Base-by-base conservation (phyloP, 2,329 filamentous ascomycete genomes). In the Grosmannia penicillata region DNA sequence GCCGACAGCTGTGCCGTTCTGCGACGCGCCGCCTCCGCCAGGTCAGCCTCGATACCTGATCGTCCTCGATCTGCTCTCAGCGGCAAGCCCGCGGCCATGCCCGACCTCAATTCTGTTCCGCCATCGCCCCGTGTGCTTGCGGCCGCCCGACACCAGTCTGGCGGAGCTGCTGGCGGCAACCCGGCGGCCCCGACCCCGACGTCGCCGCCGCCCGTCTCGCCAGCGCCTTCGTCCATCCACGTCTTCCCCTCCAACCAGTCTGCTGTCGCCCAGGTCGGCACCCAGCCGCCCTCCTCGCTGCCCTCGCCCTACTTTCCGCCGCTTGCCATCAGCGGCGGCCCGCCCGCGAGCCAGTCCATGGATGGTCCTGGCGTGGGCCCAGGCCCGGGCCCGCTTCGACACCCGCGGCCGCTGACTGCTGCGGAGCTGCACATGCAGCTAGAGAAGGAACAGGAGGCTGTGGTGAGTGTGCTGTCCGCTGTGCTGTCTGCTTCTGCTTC, bases 361-460 rank as follows among this genome's bases (percentile, higher is more conserved):
- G 55, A 62, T 47, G 60, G 61, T 41, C 56, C 62, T 1, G 65
- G 62, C 13, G 65, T 72, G 33, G 66, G 65, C 22, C 54, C 63
- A 24, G 75, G 75, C 0, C 73, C 75, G 40, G 82, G 81, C 0
- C 87, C 89, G 4, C 61, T 93, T 50, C 75, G 89, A 45, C 87
- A 94, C 56, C 87, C 89, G 6, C 73, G 84, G 26, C 87, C 87
- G 4, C 62, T 95, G 55, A 95, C 89, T 0, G 78, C 85, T 2
- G 82, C 85, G 4, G 89, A 96, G 56, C 68, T 96, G 44, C 86
- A 95, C 57, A 68, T 82, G 43, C 76, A 94, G 61, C 68, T 95
- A 21, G 89, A 96, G 59, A 91, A 93, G 58, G 89, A 96, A 55
- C 87, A 96, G 51, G 89, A 96, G 58, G 83, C 86, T 26, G 80